These are phyloP conservation scores for Collybia nuda DNA, from an alignment of 768 basidiomycete species.

Conservation along the genomic window DNA sequence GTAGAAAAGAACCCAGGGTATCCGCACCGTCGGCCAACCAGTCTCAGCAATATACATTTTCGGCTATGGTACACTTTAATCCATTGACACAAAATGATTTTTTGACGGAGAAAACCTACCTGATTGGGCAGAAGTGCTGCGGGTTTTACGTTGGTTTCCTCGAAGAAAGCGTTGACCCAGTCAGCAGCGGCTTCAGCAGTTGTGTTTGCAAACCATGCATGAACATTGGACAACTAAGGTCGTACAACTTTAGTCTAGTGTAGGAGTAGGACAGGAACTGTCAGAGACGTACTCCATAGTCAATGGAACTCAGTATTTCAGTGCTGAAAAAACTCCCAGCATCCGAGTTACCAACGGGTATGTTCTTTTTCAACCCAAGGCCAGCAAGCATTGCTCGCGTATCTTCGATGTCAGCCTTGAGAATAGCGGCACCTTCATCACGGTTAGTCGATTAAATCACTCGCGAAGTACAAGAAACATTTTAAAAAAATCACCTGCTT, in stretches of 20 bases:
- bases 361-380: slow-evolving; percentile 58
- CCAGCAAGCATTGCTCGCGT: slow-evolving; percentile 52
- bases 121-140: slow-evolving; percentile 63
- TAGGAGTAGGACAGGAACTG: neutral
- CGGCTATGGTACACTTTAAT: slow-evolving; percentile 35
- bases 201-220: slow-evolving; percentile 89
- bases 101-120: slow-evolving; percentile 14
- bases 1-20: neutral
- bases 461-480: neutral
- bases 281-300: slow-evolving; percentile 61
- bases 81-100: neutral
- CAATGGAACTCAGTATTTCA: slow-evolving; percentile 55
- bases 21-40: slow-evolving; percentile 68
- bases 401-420: slow-evolving; percentile 66
- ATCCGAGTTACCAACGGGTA: slow-evolving; percentile 81
- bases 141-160: slow-evolving; percentile 60
- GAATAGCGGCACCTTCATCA: slow-evolving; percentile 50
- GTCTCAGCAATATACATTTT: slow-evolving; percentile 93
- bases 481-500: slow-evolving; percentile 26
- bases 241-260: neutral
- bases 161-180: slow-evolving; percentile 85
- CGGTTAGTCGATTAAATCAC: neutral
- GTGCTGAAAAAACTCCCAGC: slow-evolving; percentile 85
- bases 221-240: slow-evolving; percentile 81
- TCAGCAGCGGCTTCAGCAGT: slow-evolving; percentile 67